Evolutionary conservation across 495 filamentous ascomycete species (phyloP).

Genomic region (Jackrogersella minutella): DNA sequence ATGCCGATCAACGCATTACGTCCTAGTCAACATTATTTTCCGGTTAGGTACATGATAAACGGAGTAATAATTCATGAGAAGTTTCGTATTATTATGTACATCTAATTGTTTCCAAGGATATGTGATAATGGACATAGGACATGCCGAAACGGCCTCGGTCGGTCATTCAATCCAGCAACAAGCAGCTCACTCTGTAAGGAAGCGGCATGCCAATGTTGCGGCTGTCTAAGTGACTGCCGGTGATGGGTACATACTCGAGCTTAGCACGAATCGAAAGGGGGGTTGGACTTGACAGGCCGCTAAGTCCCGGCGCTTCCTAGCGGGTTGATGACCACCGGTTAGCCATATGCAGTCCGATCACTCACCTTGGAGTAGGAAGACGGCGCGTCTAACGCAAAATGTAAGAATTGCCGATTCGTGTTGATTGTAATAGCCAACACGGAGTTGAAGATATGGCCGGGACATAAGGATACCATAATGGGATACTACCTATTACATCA

Average conservation of each 20-base stretch:
- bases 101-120: too few relatives aligned
- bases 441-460: slow-evolving; percentile 1
- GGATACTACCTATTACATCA: neutral
- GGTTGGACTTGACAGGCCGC: slow-evolving; percentile 1
- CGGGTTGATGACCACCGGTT: neutral
- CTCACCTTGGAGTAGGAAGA: slow-evolving; percentile 6
- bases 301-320: slow-evolving; percentile 2
- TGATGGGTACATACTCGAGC: neutral
- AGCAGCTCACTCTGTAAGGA: neutral
- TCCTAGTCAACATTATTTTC: too few relatives aligned
- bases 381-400: neutral
- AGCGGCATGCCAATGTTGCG: neutral
- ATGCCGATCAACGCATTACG: neutral
- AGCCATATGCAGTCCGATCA: neutral
- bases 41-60: neutral
- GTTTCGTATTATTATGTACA: neutral
- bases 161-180: neutral
- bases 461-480: neutral
- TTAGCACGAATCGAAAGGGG: slow-evolving; percentile 1
- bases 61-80: neutral
- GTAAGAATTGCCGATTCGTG: neutral
- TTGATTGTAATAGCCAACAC: slow-evolving; percentile 15
- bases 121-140: neutral
- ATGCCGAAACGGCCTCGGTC: neutral
- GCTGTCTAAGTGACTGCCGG: neutral